Base-by-base conservation (phyloP, 2,329 filamentous ascomycete species). In the Gremmenia infestans region DNA sequence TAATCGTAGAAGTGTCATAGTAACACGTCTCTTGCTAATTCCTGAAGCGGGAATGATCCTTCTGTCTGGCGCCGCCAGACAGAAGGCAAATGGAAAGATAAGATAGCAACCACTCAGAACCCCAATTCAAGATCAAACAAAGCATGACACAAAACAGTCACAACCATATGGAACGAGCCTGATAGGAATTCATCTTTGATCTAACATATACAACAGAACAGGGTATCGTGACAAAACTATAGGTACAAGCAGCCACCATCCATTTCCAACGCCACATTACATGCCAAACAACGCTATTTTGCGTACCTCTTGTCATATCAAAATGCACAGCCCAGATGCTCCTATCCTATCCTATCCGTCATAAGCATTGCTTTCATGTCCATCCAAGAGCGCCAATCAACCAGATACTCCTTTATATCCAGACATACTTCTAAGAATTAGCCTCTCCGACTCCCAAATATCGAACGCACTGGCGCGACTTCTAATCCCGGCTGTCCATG, bases 191-290 rank as follows among this genome's bases (percentile, higher is more conserved):
- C 22, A 19, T 50, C 32, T n/a, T 51, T 17, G 37, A 28, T 43
- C 45, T 19, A 42, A 51, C 19, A 12, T 17, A 12, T 23, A 14
- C 23, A 15, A 40, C 49, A 51, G 22, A 51, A 51, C 22, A 51
- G 49, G 49, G 49, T 51, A 51, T 51, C 49, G 39, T 51, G 37
- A 51, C 36, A 28, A 28, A 19, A 43, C 49, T 42, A 51, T 51
- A 51, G 22, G 15, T 51, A 43, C 49, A 51, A 43, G 36, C 42
- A 51, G 32, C 35, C 48, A 23, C 48, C 48, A 25, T 35, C 45
- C 6, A 22, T 12, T 12, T 50, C 35, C 12, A 50, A 50, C 48
- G 28, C 48, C 48, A 50, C 28, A 37, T 9, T 9, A 47, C 48
- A 50, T 50, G 48, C 48, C 23, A 50, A 37, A 22, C 14, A 17